These are phyloP conservation scores for Halophytophthora batemanensis DNA, from an alignment of 352 stramenopile genomes.

Conservation along the genomic window DNA sequence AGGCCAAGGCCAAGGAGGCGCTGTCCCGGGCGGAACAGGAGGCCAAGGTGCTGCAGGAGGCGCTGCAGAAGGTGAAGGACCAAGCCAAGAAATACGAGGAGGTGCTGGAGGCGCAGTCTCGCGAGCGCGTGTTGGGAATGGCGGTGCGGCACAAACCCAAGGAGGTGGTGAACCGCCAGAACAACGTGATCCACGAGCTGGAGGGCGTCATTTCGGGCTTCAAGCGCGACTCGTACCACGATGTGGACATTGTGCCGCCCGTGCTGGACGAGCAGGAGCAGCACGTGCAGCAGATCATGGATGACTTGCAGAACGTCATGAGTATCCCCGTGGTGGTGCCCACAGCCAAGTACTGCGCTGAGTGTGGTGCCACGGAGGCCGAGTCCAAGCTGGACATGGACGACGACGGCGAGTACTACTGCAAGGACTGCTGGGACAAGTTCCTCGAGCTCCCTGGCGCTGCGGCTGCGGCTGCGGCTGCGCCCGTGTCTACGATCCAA, in stretches of 20 bases:
- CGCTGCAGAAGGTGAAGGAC: conserved; percentile 78
- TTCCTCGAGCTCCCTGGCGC: conserved; percentile 58
- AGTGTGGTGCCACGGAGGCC: conserved; percentile 74
- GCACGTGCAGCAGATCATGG: conserved; percentile 66
- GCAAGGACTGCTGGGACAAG: conserved; percentile 87
- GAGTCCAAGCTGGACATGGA: conserved; percentile 77
- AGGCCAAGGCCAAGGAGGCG: conserved; percentile 59
- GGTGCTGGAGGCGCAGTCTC: conserved; percentile 67
- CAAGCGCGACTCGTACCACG: conserved; percentile 72
- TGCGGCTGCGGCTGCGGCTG: no score
- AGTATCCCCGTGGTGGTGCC: conserved; percentile 79
- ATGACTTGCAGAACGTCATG: conserved; percentile 76
- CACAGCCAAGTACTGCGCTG: conserved; percentile 72
- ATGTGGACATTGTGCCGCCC: conserved; percentile 63
- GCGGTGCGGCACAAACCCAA: conserved; percentile 72
- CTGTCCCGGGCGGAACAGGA: conserved; percentile 67
- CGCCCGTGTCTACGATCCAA: background rate
- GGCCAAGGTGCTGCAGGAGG: conserved; percentile 72
- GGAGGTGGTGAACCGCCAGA: conserved; percentile 75
- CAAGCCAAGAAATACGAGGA: conserved; percentile 87
- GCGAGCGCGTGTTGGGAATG: conserved; percentile 60
- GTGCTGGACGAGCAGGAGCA: conserved; percentile 58
- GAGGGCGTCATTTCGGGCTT: conserved; percentile 66
- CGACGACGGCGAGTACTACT: conserved; percentile 84
- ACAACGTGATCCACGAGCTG: conserved; percentile 80